A percentile compares a stretch with the other conserved stretches of the same genome.
phyloP scores from a whole-genome alignment of 192 early-diverging fungal genomes.

The Lobosporangium transversale region DNA sequence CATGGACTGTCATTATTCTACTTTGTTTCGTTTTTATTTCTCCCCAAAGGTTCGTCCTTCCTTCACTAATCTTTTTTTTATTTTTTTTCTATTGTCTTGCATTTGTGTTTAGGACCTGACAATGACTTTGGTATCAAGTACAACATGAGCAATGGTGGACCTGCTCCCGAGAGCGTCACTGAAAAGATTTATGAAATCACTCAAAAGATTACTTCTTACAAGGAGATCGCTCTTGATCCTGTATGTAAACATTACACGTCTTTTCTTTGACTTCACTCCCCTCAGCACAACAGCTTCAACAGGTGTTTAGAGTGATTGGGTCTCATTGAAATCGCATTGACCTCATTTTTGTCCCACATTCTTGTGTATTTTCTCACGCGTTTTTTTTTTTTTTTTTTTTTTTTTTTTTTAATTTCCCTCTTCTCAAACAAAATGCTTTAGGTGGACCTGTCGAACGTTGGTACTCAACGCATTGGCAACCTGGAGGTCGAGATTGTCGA shows the following conservation, averaged over 20 bases:
- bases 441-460: constrained; percentile 80
- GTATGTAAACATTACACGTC: too few relatives aligned
- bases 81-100: background rate
- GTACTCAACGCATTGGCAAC: constrained; percentile 66
- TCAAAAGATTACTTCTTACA: constrained; percentile 76
- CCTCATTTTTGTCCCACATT: too few relatives aligned
- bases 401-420: background rate
- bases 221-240: constrained; percentile 66
- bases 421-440: constrained; percentile 2
- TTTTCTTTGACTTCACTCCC: too few relatives aligned
- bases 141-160: constrained; percentile 96
- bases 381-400: too few relatives aligned
- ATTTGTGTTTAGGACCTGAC: constrained; percentile 70
- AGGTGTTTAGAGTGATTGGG: constrained; percentile 38
- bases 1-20: constrained; percentile 7
- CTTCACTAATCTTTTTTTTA: background rate
- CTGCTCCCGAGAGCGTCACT: constrained; percentile 95
- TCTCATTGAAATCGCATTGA: too few relatives aligned
- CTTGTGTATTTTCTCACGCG: too few relatives aligned
- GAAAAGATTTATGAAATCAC: constrained; percentile 91
- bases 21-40: background rate
- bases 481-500: constrained; percentile 90
- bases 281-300: too few relatives aligned
- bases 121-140: constrained; percentile 99
- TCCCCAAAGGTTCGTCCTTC: background rate